Evolutionary conservation across 1,139 yeast genomes (phyloP).

Genomic region (Wickerhamomyces sp.): DNA sequence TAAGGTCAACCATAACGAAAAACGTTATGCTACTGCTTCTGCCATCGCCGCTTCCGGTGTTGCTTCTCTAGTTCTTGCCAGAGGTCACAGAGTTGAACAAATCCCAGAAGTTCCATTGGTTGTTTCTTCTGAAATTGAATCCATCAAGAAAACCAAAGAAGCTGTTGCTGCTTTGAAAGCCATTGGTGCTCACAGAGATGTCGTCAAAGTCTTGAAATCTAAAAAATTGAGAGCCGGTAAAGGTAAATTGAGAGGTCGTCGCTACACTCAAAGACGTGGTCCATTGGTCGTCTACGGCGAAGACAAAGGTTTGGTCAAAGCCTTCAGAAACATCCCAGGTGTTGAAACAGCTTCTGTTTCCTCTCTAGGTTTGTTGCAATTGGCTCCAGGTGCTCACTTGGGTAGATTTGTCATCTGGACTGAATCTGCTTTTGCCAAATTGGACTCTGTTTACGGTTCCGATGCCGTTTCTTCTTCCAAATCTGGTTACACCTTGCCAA

Average conservation of each 20-base stretch:
- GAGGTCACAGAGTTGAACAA: slow-evolving; percentile 99
- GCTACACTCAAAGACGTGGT: slow-evolving; percentile 99
- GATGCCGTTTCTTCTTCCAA: slow-evolving; percentile 81
- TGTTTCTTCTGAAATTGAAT: slow-evolving; percentile 89
- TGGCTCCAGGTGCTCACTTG: slow-evolving; percentile 99
- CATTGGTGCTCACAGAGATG: slow-evolving; percentile 98
- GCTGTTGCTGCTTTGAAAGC: slow-evolving; percentile 98
- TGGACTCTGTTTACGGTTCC: slow-evolving; percentile 97
- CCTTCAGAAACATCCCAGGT: slow-evolving; percentile 99
- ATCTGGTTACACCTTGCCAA: slow-evolving; percentile 88
- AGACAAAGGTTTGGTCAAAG: slow-evolving; percentile 97
- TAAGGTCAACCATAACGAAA: slow-evolving; percentile 99
- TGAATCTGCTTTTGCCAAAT: slow-evolving; percentile 94
- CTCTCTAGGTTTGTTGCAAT: slow-evolving; percentile 93
- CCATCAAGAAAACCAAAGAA: slow-evolving; percentile 94
- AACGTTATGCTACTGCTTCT: slow-evolving; percentile 99
- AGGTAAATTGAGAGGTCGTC: slow-evolving; percentile 99
- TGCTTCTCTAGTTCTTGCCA: slow-evolving; percentile 96
- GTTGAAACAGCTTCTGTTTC: slow-evolving; percentile 94
- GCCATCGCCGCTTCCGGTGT: slow-evolving; percentile 99
- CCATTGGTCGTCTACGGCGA: slow-evolving; percentile 98
- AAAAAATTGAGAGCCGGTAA: slow-evolving; percentile 99
- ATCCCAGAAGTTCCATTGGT: slow-evolving; percentile 98
- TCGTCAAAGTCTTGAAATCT: slow-evolving; percentile 96
- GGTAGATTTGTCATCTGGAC: slow-evolving; percentile 99